Evolutionary conservation across 805 yeast species (phyloP).

Genomic region (Wickerhamomyces hampshirensis): DNA sequence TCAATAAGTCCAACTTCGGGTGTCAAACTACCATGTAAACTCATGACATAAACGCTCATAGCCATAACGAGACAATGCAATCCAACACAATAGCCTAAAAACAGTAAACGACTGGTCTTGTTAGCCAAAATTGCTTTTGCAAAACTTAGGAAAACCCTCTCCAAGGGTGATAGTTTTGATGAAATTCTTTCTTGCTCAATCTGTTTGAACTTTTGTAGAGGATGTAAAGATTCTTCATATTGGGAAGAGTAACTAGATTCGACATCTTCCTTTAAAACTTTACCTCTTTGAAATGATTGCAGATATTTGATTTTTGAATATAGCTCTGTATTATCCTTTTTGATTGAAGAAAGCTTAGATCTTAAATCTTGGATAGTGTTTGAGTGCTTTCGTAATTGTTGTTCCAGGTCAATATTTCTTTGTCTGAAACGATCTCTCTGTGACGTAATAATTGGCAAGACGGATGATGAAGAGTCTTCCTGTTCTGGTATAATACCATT

Average conservation of each 20-base stretch:
- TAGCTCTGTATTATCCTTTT: constrained; percentile 70
- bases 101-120: constrained; percentile 63
- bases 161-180: constrained; percentile 69
- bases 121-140: constrained; percentile 76
- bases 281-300: constrained; percentile 39
- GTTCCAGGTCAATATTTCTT: constrained; percentile 80
- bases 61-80: constrained; percentile 71
- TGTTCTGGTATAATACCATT: constrained; percentile 32
- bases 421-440: constrained; percentile 91
- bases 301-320: constrained; percentile 73
- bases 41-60: constrained; percentile 51
- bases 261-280: constrained; percentile 16
- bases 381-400: constrained; percentile 61
- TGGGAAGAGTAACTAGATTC: constrained; percentile 44
- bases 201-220: constrained; percentile 76
- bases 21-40: constrained; percentile 37
- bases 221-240: constrained; percentile 77
- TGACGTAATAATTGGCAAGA: constrained; percentile 84
- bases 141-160: constrained; percentile 67
- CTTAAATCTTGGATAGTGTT: constrained; percentile 53
- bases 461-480: constrained; percentile 28
- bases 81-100: constrained; percentile 67
- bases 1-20: constrained; percentile 33
- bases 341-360: constrained; percentile 57
- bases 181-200: constrained; percentile 72